Base-by-base conservation (phyloP, 2,329 filamentous ascomycete species). In the Stylonectria norvegica region DNA sequence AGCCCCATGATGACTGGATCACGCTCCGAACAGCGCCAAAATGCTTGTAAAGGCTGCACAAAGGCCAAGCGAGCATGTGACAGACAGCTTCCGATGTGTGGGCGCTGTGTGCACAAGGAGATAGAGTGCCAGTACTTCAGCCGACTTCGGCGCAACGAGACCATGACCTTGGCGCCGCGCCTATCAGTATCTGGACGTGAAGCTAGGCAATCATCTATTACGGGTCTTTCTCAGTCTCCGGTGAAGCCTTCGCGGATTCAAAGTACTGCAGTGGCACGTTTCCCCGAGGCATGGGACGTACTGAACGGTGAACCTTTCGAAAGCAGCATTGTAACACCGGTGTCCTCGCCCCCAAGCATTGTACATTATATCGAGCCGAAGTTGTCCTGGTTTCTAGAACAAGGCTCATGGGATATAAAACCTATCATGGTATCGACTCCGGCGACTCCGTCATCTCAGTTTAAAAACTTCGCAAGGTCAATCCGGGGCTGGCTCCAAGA, bases 401-500 rank as follows among this genome's bases (percentile, higher is more conserved):
- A 25, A 25, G 22, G 12, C 22, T 25, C 22, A 25, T 25, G 22
- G 22, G 12, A 25, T 25, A 25, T 25, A 7, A 7, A 25, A 12
- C 22, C 7, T 12, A 12, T 7, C 22, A 7, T 25, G 7, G 12
- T 25, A 25, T 12, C 22, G 7, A 12, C 7, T 7, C 22, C 22
- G 12, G 22, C 22, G 12, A 9, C 27, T 15, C 27, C 27, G 14
- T 30, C 27, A 10, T 30, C 27, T 14, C 15, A 6, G 27, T 15
- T 30, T 14, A 30, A 30, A 14, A 10, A 6, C 8, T 30, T 30
- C 14, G 14, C 14, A 8, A 30, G 15, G 9, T 9, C 27, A 6
- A 6, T 30, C 6, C 27, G 15, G 6, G 27, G 9, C 15, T 60
- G 55, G 49, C 48, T 60, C 4, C 25, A 29, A 4, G 40, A 57